Base-by-base conservation (phyloP, 495 filamentous ascomycete species). In the Haplographium delicatum region DNA sequence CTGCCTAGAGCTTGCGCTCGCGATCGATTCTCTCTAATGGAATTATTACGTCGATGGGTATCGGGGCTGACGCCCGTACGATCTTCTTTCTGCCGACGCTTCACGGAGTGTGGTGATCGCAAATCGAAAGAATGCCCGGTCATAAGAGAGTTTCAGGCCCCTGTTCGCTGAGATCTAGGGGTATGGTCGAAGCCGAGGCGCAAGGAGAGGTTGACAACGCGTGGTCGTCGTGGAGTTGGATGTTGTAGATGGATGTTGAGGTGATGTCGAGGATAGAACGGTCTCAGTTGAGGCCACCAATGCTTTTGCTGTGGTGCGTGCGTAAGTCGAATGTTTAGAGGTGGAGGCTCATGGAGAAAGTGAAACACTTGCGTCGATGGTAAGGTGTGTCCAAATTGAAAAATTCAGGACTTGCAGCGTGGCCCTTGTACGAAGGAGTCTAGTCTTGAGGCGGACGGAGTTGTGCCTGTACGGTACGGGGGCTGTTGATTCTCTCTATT, bases 1-100 rank as follows among this genome's bases (percentile, higher is more conserved):
- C 25, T 58, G 26, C 44, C 16, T 53, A n/a, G 48, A 55, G 55
- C 59, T 39, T 40, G 23, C 44, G 47, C 56, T 47, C 50, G 42
- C 23, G 42, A 48, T 38, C 33, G 9, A 34, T 10, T 30, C n/a
- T 15, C 13, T 24, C 4, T 34, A 30, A n/a, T 10, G 19, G 35
- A 19, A 19, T 39, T 39, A 7, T 48, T n/a, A 13, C 33, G 47
- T 51, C n/a, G n/a, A n/a, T n/a, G n/a, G n/a, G n/a, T n/a, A n/a
- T n/a, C n/a, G 39, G 47, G 47, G 35, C 44, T 34, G 35, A 22
- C 44, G 26, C 51, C 52, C 27, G 40, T 27, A 44, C 10, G 40
- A 35, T 42, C 22, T 38, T 18, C 5, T 23, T 15, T 53, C 42
- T 44, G 35, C 27, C 24, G 39, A 13, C 22, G 45, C 40, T 35